Percentiles rank a stretch among this genome's conserved stretches.
phyloP scores from a whole-genome alignment of 2,329 filamentous ascomycete genomes.

The Alternaria arborescens region DNA sequence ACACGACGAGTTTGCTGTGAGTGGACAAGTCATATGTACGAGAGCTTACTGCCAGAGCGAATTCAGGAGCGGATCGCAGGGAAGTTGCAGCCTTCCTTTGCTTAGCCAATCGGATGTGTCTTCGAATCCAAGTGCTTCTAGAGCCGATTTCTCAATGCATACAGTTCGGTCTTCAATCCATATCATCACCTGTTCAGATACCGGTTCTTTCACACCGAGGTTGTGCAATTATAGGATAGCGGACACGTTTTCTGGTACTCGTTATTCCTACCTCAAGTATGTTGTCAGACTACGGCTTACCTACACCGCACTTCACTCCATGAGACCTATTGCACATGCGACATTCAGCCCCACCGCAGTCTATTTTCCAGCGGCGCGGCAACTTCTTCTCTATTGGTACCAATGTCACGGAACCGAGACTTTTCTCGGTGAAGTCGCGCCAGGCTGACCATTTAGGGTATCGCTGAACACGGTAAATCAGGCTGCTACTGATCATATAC shows the following conservation, averaged over 20 bases:
- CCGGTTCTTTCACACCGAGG: background rate
- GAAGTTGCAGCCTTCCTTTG: slow-evolving; percentile 47
- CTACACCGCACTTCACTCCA: slow-evolving; percentile 1
- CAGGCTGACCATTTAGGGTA: background rate
- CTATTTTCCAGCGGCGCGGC: background rate
- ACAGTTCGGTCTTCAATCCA: background rate
- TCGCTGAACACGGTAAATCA: background rate
- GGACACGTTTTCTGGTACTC: background rate
- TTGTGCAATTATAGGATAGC: background rate
- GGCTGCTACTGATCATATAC: slow-evolving; percentile 5
- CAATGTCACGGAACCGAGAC: slow-evolving; percentile 2
- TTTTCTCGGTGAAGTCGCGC: slow-evolving; percentile 14
- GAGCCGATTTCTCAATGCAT: background rate
- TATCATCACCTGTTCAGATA: background rate
- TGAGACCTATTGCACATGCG: background rate
- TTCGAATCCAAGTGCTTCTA: background rate
- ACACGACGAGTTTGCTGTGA: slow-evolving; percentile 64
- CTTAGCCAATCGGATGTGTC: slow-evolving; percentile 13
- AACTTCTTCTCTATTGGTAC: background rate
- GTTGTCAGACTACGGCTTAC: background rate
- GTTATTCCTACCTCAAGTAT: background rate
- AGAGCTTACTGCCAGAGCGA: slow-evolving; percentile 60
- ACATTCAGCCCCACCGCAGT: background rate
- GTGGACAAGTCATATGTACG: slow-evolving; percentile 66
- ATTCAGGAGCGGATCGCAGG: slow-evolving; percentile 55